phyloP scores from a whole-genome alignment of 2,329 filamentous ascomycete species.

The Aspergillus sp. region DNA sequence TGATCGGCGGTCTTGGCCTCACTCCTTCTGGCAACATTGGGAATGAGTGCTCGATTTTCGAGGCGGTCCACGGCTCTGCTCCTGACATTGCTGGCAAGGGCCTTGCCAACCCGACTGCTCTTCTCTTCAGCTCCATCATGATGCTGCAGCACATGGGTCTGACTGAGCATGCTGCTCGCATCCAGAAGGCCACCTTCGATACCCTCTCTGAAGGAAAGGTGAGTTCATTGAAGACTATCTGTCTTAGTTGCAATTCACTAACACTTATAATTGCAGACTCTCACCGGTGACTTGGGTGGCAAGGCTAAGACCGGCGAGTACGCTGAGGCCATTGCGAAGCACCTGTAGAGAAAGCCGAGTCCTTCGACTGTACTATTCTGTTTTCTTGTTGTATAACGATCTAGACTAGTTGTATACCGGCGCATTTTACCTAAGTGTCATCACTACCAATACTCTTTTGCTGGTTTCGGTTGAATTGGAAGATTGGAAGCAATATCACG shows the following conservation, averaged over 20 bases:
- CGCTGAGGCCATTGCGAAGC: constrained; percentile 77
- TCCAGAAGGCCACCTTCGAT: constrained; percentile 91
- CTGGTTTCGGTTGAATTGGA: constrained; percentile 1
- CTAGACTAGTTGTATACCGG: constrained; percentile 28
- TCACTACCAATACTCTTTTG: constrained; percentile 4
- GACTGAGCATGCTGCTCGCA: constrained; percentile 69
- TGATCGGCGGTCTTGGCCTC: constrained; percentile 94
- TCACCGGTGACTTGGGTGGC: constrained; percentile 93
- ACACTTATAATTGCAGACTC: constrained; percentile 41
- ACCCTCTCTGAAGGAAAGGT: constrained; percentile 92
- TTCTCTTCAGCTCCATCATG: constrained; percentile 95
- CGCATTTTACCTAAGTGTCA: constrained; percentile 25
- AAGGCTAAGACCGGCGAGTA: constrained; percentile 95
- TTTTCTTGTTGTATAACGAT: constrained; percentile 24
- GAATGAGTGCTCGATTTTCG: constrained; percentile 98
- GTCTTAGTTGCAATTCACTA: too few relatives aligned
- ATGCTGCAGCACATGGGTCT: constrained; percentile 99
- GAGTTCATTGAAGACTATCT: constrained; percentile 21
- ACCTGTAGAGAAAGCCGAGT: constrained; percentile 35
- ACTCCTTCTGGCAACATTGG: constrained; percentile 98
- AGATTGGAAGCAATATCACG: background rate
- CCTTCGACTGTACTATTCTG: constrained; percentile 27
- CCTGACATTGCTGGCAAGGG: constrained; percentile 94
- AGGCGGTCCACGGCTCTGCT: constrained; percentile 95
- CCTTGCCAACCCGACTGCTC: constrained; percentile 92